Base-by-base conservation (phyloP, 1,284 basidiomycete species). In the Rhodotorula sp. region DNA sequence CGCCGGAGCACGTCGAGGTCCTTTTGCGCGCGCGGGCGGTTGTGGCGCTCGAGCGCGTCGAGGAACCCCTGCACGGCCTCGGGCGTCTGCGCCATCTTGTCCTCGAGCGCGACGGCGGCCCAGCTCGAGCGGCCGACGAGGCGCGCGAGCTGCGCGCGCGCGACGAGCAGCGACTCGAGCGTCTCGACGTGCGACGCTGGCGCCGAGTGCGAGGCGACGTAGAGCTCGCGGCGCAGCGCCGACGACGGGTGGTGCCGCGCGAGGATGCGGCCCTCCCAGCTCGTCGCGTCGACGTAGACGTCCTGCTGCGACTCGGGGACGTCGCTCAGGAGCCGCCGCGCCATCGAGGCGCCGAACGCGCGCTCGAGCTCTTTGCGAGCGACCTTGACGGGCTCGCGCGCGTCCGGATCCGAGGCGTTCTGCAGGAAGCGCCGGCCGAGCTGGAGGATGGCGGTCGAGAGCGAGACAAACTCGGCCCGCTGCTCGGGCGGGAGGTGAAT, bases 61-160 rank as follows among this genome's bases (percentile, higher is more conserved):
- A 97, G 84, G 82, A 97, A 97, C 49, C 88, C 87, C 70, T 84
- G 85, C 41, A 97, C 93, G 80, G 96, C 93, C 75, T 89, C 91
- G 90, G 76, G 93, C 54, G 87, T 90, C 81, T 90, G 92, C 8
- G 93, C 93, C 94, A 97, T 97, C 83, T 96, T 97, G 82, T 97
- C 93, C 45, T 87, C 86, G 12, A 97, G 85, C 1, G 89, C 87
- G 85, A 96, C 90, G 71, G 91, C 88, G 0, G 88, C 91, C 84
- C 88, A 97, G 74, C 90, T 93, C 56, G 88, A 84, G 77, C 88
- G 88, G 13, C 94, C 93, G 25, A 95, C 89, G 25, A 97, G 83
- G 41, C 83, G 86, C 1, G 94, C 93, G 14, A 96, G 84, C 78
- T 93, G 87, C 13, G 89, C 90, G 34, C 94, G 87, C 58, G 88